phyloP scores from a whole-genome alignment of 768 basidiomycete genomes.

The Mycena kentingensis region DNA sequence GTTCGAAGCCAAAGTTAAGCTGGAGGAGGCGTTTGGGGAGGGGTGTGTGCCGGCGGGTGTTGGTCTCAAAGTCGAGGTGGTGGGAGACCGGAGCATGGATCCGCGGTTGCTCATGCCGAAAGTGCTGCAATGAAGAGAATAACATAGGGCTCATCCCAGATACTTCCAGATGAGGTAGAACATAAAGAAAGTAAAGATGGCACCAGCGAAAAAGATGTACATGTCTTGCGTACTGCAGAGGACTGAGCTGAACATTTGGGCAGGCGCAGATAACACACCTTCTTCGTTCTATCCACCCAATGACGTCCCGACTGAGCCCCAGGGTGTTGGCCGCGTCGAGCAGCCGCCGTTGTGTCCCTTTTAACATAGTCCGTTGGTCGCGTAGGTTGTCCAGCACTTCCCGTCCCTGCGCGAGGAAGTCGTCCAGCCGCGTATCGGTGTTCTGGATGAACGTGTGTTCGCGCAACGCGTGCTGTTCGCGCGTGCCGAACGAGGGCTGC shows the following conservation, averaged over 20 bases:
- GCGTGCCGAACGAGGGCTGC: slow-evolving; percentile 51
- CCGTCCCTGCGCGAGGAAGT: slow-evolving; percentile 88
- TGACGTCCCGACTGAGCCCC: slow-evolving; percentile 90
- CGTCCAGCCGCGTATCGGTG: slow-evolving; percentile 80
- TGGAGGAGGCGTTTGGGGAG: slow-evolving; percentile 70
- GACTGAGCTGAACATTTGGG: slow-evolving; percentile 4
- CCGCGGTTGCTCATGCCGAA: slow-evolving; percentile 35
- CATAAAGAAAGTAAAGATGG: slow-evolving; percentile 85
- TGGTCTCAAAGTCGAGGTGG: slow-evolving; percentile 63
- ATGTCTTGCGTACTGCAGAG: slow-evolving; percentile 83
- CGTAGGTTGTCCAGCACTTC: slow-evolving; percentile 90
- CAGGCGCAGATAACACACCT: slow-evolving; percentile 56
- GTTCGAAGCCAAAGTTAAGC: slow-evolving; percentile 70
- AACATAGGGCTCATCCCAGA: slow-evolving; percentile 51
- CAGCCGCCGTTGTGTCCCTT: slow-evolving; percentile 88
- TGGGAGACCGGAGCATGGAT: slow-evolving; percentile 49
- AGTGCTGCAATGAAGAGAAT: slow-evolving; percentile 21
- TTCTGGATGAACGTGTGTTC: slow-evolving; percentile 90
- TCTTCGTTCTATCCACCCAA: slow-evolving; percentile 95
- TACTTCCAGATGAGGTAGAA: slow-evolving; percentile 94
- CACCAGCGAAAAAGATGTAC: slow-evolving; percentile 89
- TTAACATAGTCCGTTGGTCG: slow-evolving; percentile 90
- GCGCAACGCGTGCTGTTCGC: slow-evolving; percentile 78
- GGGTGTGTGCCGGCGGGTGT: slow-evolving; percentile 79
- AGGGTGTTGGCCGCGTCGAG: slow-evolving; percentile 92